phyloP scores from a whole-genome alignment of 2,329 filamentous ascomycete species.

The Ilyonectria robusta region DNA sequence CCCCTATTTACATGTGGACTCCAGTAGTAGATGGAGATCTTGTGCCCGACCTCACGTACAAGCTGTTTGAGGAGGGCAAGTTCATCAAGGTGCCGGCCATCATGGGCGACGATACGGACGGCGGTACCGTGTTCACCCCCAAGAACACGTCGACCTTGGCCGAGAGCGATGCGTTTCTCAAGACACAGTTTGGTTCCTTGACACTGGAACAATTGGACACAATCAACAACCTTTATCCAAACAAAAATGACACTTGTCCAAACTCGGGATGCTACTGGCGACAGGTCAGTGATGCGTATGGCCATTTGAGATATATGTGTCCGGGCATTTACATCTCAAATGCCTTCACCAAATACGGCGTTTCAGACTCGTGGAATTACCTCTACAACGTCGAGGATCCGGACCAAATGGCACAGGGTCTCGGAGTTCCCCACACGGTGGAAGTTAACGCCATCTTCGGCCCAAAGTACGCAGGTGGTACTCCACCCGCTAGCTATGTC shows the following conservation, averaged over 20 bases:
- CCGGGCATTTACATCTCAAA: conserved; percentile 51
- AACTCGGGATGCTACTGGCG: conserved; percentile 54
- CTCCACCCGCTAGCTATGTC: conserved; percentile 70
- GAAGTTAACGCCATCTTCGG: conserved; percentile 80
- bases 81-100: conserved; percentile 70
- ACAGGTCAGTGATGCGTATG: conserved; percentile 54
- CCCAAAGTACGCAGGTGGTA: conserved; percentile 62
- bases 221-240: conserved; percentile 54
- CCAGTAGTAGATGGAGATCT: conserved; percentile 70
- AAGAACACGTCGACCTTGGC: conserved; percentile 49
- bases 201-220: conserved; percentile 49
- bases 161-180: conserved; percentile 52
- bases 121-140: conserved; percentile 55
- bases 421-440: conserved; percentile 77
- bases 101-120: conserved; percentile 57
- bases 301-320: conserved; percentile 55
- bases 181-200: conserved; percentile 53
- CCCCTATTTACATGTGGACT: conserved; percentile 67
- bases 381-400: conserved; percentile 78
- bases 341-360: conserved; percentile 49
- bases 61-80: conserved; percentile 61
- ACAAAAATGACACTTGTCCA: conserved; percentile 52
- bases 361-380: conserved; percentile 74
- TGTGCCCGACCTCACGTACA: conserved; percentile 65
- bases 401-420: conserved; percentile 63